Conservation (phyloP, 495 filamentous ascomycete species). For the Aspergillus baeticus region DNA sequence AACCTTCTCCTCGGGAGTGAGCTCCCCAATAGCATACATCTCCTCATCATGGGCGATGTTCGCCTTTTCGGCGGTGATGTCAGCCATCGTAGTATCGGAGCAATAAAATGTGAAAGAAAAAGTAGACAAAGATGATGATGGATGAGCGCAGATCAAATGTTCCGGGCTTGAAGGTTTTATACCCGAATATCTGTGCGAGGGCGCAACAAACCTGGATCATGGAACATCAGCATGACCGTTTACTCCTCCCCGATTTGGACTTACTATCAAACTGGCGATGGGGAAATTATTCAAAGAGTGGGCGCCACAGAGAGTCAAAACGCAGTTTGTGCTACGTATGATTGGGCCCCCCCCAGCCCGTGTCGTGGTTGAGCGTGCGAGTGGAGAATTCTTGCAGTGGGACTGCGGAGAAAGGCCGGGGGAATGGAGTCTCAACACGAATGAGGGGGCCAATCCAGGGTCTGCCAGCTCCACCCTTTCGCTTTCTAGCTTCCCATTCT, state of each 20-base stretch:
- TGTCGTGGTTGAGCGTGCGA: not conserved
- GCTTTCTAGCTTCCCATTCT: not conserved
- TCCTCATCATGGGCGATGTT: conserved; percentile 42
- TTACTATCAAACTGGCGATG: not conserved
- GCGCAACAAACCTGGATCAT: not conserved
- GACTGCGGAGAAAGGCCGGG: conserved; percentile 18
- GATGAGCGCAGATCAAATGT: not conserved
- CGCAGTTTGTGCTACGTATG: not conserved
- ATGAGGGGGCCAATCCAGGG: not conserved
- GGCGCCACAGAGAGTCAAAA: conserved; percentile 4
- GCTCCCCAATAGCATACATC: conserved; percentile 33
- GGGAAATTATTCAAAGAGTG: not conserved
- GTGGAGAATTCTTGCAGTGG: not conserved
- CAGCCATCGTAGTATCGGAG: not conserved
- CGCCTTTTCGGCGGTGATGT: conserved; percentile 25
- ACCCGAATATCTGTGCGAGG: not conserved
- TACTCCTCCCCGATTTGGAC: not conserved
- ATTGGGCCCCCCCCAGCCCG: not conserved
- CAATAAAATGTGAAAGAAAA: not conserved
- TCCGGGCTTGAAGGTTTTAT: not conserved
- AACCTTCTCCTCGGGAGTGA: conserved; percentile 45
- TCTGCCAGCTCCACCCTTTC: not conserved
- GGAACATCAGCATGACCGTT: not conserved
- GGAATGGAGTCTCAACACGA: not conserved
- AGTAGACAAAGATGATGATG: not conserved